A percentile compares a stretch with the other conserved stretches of the same genome.
phyloP scores from a whole-genome alignment of 129 eudicot genomes.

The Tanacetum coccineum region DNA sequence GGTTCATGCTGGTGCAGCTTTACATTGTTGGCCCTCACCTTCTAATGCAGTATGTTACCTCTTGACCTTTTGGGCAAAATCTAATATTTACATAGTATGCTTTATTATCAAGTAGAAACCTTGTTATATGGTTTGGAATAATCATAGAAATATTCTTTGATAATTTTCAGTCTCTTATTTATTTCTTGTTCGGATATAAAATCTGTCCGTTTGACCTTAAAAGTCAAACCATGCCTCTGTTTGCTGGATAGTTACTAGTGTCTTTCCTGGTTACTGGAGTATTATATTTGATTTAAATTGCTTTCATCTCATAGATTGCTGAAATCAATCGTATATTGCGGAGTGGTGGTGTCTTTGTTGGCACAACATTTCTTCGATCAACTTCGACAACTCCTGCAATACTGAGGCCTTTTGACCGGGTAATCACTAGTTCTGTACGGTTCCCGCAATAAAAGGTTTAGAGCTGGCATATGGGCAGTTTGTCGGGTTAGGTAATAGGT shows the following conservation, averaged over 20 bases:
- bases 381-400: conserved; percentile 60
- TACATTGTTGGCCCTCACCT: conserved; percentile 99
- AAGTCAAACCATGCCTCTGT: neutral
- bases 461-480: neutral
- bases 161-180: neutral
- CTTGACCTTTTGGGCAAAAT: conserved; percentile 15
- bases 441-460: neutral
- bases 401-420: conserved; percentile 63
- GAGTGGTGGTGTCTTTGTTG: conserved; percentile 90
- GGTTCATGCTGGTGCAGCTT: conserved; percentile 98
- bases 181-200: conserved; percentile 3
- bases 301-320: conserved; percentile 92
- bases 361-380: conserved; percentile 75
- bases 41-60: conserved; percentile 86
- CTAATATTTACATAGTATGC: neutral
- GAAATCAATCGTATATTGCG: conserved; percentile 87
- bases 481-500: neutral
- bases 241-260: neutral
- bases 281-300: neutral
- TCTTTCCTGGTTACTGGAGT: neutral
- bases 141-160: neutral
- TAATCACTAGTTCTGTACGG: conserved; percentile 29
- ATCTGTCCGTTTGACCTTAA: neutral
- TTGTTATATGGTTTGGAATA: too few relatives aligned
- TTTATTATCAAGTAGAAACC: too few relatives aligned